Evolutionary conservation across 2,329 filamentous ascomycete genomes (phyloP).

Genomic region (Curvularia hawaiiensis): DNA sequence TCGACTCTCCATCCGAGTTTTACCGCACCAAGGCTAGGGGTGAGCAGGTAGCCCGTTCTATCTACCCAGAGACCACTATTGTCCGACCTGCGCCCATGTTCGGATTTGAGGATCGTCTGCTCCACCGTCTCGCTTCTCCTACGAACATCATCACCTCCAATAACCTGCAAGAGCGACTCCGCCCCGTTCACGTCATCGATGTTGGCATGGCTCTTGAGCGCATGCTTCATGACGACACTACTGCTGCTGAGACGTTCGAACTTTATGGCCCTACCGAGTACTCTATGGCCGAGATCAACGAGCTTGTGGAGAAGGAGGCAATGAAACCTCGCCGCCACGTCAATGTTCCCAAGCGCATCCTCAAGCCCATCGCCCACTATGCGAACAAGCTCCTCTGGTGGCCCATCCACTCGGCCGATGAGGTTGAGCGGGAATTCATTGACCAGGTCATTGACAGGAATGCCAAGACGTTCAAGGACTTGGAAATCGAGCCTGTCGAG

Average conservation of each 20-base stretch:
- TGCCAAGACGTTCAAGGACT: slow-evolving; percentile 94
- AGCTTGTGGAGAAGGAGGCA: slow-evolving; percentile 90
- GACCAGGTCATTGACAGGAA: slow-evolving; percentile 88
- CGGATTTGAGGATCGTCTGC: slow-evolving; percentile 90
- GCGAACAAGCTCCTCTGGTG: slow-evolving; percentile 90
- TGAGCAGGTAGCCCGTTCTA: slow-evolving; percentile 81
- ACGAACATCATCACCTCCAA: slow-evolving; percentile 89
- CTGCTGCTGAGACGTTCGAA: slow-evolving; percentile 89
- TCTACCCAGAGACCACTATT: slow-evolving; percentile 97
- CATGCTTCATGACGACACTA: slow-evolving; percentile 90
- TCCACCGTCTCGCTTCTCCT: slow-evolving; percentile 80
- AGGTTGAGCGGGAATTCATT: slow-evolving; percentile 90
- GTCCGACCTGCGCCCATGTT: slow-evolving; percentile 93
- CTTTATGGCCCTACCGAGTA: slow-evolving; percentile 94
- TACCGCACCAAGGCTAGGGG: slow-evolving; percentile 88
- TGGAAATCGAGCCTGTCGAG: slow-evolving; percentile 87
- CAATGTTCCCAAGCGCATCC: slow-evolving; percentile 81
- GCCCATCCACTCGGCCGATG: slow-evolving; percentile 79
- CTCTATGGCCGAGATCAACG: slow-evolving; percentile 83
- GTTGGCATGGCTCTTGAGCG: slow-evolving; percentile 85
- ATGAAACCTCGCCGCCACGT: slow-evolving; percentile 87
- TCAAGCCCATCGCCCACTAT: slow-evolving; percentile 75
- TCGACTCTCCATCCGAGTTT: slow-evolving; percentile 83
- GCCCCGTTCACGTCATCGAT: slow-evolving; percentile 91
- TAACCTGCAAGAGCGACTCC: slow-evolving; percentile 88